Percentiles rank a stretch among this genome's conserved stretches.
Evolutionary conservation across 2,329 filamentous ascomycete genomes (phyloP).

Genomic region (Metarhizium album): DNA sequence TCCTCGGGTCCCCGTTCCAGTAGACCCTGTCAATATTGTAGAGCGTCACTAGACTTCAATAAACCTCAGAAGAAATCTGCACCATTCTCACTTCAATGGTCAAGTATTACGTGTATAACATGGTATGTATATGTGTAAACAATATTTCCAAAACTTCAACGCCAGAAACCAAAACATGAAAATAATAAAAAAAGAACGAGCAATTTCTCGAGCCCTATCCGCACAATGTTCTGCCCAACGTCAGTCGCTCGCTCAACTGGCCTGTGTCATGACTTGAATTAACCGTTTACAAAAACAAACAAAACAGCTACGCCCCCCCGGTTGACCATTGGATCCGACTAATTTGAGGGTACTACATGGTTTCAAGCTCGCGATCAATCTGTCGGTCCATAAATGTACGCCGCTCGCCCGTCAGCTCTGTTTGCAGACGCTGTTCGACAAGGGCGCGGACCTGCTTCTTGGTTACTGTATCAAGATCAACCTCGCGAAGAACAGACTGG

Average conservation of each 20-base stretch:
- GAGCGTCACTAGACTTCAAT: background rate
- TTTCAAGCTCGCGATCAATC: constrained; percentile 88
- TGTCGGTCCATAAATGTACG: constrained; percentile 82
- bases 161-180: background rate
- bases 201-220: background rate
- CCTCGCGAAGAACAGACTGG: constrained; percentile 69
- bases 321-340: background rate
- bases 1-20: no score
- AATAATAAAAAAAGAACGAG: constrained; percentile 1
- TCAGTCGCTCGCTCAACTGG: background rate
- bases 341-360: constrained; percentile 53
- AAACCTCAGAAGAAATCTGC: background rate
- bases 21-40: background rate
- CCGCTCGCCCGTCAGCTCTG: constrained; percentile 75
- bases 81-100: background rate
- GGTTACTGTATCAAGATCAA: constrained; percentile 92
- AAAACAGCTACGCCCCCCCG: background rate
- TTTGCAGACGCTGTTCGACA: constrained; percentile 88
- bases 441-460: constrained; percentile 93
- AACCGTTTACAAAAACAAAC: background rate
- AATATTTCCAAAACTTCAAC: background rate
- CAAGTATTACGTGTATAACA: no score
- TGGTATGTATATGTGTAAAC: no score
- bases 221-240: background rate
- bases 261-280: background rate